These are phyloP conservation scores for Starmerella kuoi DNA, from an alignment of 805 yeast genomes.

Conservation along the genomic window DNA sequence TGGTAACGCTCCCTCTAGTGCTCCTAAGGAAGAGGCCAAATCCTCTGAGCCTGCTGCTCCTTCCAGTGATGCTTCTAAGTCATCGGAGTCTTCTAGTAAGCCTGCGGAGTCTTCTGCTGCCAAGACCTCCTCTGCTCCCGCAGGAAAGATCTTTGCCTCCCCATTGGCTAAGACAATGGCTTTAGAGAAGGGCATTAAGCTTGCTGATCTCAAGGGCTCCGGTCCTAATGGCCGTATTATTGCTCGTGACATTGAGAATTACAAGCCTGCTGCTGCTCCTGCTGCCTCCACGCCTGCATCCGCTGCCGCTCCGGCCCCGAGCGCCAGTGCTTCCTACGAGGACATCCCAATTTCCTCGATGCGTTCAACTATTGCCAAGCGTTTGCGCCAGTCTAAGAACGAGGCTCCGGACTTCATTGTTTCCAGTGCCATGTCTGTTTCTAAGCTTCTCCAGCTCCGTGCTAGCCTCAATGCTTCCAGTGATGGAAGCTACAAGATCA, in stretches of 20 bases:
- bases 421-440: slow-evolving; percentile 72
- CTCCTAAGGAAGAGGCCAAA: slow-evolving; percentile 23
- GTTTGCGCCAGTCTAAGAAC: slow-evolving; percentile 76
- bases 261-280: slow-evolving; percentile 35
- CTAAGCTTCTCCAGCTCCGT: slow-evolving; percentile 84
- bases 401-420: slow-evolving; percentile 86
- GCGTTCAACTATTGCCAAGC: slow-evolving; percentile 88
- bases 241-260: slow-evolving; percentile 76
- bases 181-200: slow-evolving; percentile 76
- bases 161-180: slow-evolving; percentile 92
- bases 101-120: not conserved
- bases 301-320: slow-evolving; percentile 36
- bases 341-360: slow-evolving; percentile 81
- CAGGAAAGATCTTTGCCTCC: slow-evolving; percentile 77
- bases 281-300: slow-evolving; percentile 29
- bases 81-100: not conserved
- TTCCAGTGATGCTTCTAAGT: slow-evolving; percentile 20
- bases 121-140: slow-evolving; percentile 24
- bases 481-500: slow-evolving; percentile 76
- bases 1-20: slow-evolving; percentile 40
- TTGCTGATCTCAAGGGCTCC: slow-evolving; percentile 74
- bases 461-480: slow-evolving; percentile 75
- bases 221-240: slow-evolving; percentile 94
- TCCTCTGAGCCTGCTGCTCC: slow-evolving; percentile 14
- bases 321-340: slow-evolving; percentile 48